A percentile compares a stretch with the other conserved stretches of the same genome.
These are phyloP conservation scores for Ailanthus altissimus DNA, from an alignment of 345 rosid genomes.

Conservation along the genomic window DNA sequence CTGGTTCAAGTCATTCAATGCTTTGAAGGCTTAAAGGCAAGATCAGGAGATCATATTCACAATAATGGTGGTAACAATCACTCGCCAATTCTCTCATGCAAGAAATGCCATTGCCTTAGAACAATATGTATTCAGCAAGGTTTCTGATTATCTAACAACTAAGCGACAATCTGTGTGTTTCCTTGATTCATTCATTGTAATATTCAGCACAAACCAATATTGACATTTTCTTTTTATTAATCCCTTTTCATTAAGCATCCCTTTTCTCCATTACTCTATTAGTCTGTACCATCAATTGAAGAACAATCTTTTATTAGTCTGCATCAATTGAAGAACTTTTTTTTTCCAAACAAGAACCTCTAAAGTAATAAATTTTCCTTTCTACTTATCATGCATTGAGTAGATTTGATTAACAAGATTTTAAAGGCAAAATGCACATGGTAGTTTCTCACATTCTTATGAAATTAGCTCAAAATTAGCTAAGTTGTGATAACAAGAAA, in stretches of 20 bases:
- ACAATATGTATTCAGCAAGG: background rate
- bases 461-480: background rate
- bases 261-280: background rate
- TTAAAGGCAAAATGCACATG: background rate
- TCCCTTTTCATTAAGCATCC: background rate
- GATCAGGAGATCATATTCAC: background rate
- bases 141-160: constrained; percentile 3
- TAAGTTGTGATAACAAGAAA: background rate
- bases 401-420: background rate
- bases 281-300: background rate
- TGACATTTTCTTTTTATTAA: background rate
- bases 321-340: background rate
- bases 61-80: background rate
- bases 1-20: background rate
- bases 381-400: constrained; percentile 9
- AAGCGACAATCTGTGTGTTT: constrained; percentile 6
- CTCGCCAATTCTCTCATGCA: background rate
- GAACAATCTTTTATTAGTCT: background rate
- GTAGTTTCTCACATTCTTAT: background rate
- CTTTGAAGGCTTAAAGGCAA: background rate
- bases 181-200: constrained; percentile 4
- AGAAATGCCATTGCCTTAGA: background rate
- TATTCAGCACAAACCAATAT: background rate
- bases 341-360: background rate
- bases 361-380: background rate